phyloP scores from a whole-genome alignment of 108 stramenopile species.

The Fistulifera pelliculosa region DNA sequence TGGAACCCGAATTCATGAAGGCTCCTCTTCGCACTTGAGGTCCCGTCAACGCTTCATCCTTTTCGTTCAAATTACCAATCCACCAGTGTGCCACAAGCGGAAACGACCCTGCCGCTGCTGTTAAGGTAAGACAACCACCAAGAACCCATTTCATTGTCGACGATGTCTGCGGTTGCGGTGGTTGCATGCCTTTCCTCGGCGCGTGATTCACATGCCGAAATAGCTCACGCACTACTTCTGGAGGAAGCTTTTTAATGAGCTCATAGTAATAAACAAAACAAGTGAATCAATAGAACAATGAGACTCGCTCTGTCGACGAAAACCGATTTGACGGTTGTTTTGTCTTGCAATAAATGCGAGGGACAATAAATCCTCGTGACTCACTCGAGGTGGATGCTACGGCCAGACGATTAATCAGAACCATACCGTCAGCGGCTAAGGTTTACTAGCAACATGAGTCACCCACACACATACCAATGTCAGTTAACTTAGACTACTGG shows the following conservation, averaged over 20 bases:
- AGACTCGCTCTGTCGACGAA: background rate
- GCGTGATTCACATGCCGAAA: slow-evolving; percentile 45
- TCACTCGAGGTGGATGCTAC: too few species aligned
- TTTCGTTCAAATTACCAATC: slow-evolving; percentile 36
- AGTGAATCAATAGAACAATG: background rate
- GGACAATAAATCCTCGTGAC: too few species aligned
- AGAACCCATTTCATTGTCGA: background rate
- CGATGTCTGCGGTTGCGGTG: slow-evolving; percentile 6
- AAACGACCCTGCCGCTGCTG: slow-evolving; percentile 15
- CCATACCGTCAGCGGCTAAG: too few species aligned
- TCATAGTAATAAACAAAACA: background rate
- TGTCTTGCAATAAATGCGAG: too few species aligned
- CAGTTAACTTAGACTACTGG: too few species aligned
- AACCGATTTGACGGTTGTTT: background rate
- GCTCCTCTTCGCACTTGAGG: slow-evolving; percentile 66
- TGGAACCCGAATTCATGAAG: slow-evolving; percentile 60
- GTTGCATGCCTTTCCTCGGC: background rate
- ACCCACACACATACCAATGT: too few species aligned
- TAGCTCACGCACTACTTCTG: slow-evolving; percentile 57
- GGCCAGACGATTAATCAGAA: too few species aligned
- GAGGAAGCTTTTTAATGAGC: slow-evolving; percentile 50
- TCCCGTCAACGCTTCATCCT: slow-evolving; percentile 46
- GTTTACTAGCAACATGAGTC: too few species aligned
- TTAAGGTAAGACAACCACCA: background rate
- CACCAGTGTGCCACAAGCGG: slow-evolving; percentile 33